phyloP scores from a whole-genome alignment of 202 grass and related monocot species.

The Tripidium arundinaceum region DNA sequence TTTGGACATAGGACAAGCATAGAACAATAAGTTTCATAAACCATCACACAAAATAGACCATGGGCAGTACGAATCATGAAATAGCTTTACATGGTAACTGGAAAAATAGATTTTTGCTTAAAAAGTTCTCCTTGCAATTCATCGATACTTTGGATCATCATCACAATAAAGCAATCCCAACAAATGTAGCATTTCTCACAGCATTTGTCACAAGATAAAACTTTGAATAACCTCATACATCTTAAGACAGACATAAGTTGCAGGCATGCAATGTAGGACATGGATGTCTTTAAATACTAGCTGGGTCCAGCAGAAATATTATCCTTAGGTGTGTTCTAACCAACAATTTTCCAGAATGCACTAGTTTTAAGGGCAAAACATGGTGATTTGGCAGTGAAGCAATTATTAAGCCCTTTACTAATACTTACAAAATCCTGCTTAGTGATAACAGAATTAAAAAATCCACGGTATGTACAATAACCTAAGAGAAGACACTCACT shows the following conservation, averaged over 20 bases:
- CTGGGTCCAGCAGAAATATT: background rate
- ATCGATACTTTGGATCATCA: background rate
- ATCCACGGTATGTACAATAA: background rate
- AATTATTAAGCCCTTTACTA: background rate
- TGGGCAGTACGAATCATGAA: background rate
- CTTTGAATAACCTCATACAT: background rate
- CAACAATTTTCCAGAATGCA: background rate
- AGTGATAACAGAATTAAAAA: background rate
- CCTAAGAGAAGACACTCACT: slow-evolving; percentile 57
- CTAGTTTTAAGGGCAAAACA: background rate
- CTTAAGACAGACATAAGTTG: background rate
- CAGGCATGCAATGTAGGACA: background rate
- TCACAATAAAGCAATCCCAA: background rate
- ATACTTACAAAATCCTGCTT: background rate
- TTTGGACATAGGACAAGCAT: background rate
- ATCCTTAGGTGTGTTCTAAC: background rate
- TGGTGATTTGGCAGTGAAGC: background rate
- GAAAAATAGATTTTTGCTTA: background rate
- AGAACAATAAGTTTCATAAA: background rate
- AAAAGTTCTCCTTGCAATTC: background rate
- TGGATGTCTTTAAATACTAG: background rate
- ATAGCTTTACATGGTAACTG: background rate
- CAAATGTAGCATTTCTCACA: background rate
- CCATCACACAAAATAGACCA: background rate
- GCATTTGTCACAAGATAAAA: background rate